Evolutionary conservation across 331 rosid species (phyloP).

Genomic region (Stylosanthes scabra): DNA sequence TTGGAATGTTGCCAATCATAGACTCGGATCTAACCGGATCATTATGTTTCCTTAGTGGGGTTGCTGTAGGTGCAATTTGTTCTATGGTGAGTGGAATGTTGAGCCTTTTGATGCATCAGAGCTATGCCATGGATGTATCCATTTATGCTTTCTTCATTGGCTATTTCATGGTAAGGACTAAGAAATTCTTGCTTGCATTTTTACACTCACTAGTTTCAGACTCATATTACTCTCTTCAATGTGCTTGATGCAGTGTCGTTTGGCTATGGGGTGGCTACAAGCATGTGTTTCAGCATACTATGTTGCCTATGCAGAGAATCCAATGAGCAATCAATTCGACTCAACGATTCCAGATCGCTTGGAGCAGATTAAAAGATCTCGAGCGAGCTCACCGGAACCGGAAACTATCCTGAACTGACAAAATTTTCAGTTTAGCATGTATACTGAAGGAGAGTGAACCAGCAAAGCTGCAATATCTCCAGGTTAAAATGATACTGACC

Average conservation of each 20-base stretch:
- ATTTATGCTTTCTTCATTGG: conserved; percentile 73
- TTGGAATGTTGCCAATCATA: conserved; percentile 53
- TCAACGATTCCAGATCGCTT: conserved; percentile 59
- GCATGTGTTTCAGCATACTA: conserved; percentile 83
- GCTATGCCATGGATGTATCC: conserved; percentile 62
- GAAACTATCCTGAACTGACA: conserved; percentile 29
- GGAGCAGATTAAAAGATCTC: conserved; percentile 58
- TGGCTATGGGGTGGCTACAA: conserved; percentile 85
- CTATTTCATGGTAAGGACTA: conserved; percentile 76
- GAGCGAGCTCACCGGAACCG: conserved; percentile 7
- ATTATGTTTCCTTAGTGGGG: conserved; percentile 77
- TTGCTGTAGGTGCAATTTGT: conserved; percentile 64
- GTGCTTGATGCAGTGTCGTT: conserved; percentile 58
- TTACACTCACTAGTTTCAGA: neutral
- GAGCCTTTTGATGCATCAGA: conserved; percentile 57
- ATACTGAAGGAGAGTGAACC: neutral
- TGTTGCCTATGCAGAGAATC: conserved; percentile 73
- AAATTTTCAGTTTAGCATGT: conserved; percentile 1
- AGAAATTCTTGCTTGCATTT: neutral
- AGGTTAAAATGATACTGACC: neutral
- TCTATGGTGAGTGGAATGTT: conserved; percentile 69
- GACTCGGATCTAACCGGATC: conserved; percentile 75
- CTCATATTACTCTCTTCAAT: neutral
- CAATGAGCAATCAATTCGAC: conserved; percentile 49
- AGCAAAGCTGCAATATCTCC: neutral